Base-by-base conservation (phyloP, 371 early-diverging fungal genomes). In the Mortierella sp. region DNA sequence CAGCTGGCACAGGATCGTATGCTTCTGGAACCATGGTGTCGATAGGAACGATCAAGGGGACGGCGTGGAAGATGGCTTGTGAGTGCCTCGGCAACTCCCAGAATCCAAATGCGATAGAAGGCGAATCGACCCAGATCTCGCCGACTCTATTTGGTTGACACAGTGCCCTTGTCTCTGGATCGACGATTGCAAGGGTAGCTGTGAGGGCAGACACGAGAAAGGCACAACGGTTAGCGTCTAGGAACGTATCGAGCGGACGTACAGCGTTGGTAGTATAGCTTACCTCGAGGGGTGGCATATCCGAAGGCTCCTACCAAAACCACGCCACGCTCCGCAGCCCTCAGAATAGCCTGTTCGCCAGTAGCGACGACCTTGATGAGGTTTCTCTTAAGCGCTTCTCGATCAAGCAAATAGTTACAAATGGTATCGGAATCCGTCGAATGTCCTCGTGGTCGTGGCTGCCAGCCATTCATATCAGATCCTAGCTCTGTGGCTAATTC, bases 121-220 rank as follows among this genome's bases (percentile, higher is more conserved):
- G 91, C 0, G 90, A 87, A 67, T 90, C 88, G 7, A 94, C 82
- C 94, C 95, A 95, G 16, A 95, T 84, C 78, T 95, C 96, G 23
- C 96, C 96, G 31, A 95, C 84, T 1, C 85, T 82, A 66, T 91
- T 88, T 0, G 91, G 84, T 9, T 89, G 86, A 49, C 93, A 93
- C 3, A 95, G 66, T 3, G 89, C 83, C 2, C 83, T 82, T 26
- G 91, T 91, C 47, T 92, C 90, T 2, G 95, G 94, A 60, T 95
- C 91, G 0, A 95, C 94, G 52, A 95, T 89, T 2, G 91, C 90
- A 10, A 95, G 80, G 0, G 91, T 89, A 0, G 86, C 84, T 12
- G 23, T 19, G 24, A 8, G 30, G n/a, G 49, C 41, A 26, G 31
- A 24, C 6, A 23, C 42, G 24, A 14, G 21, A 7, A 23, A 47